Evolutionary conservation across 495 filamentous ascomycete genomes (phyloP).

Genomic region (Letharia columbiana): DNA sequence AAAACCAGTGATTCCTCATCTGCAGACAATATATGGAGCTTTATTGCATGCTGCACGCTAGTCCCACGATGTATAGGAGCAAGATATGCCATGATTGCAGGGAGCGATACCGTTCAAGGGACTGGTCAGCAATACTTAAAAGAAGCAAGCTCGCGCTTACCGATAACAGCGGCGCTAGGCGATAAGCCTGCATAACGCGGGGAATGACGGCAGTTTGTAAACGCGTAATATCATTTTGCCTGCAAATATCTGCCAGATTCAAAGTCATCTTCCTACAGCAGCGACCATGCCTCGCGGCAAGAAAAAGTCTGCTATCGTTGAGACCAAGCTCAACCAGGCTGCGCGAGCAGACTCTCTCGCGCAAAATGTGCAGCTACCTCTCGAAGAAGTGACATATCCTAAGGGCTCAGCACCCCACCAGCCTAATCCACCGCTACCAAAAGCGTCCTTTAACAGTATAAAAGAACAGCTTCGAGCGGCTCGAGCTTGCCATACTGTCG

Average conservation of each 20-base stretch:
- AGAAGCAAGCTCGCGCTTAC: constrained; percentile 6
- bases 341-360: neutral
- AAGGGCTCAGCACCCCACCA: neutral
- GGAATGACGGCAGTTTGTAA: neutral
- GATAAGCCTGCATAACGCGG: constrained; percentile 17
- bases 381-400: neutral
- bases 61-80: constrained; percentile 88
- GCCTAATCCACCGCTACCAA: neutral
- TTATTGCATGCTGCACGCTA: constrained; percentile 80
- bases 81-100: constrained; percentile 71
- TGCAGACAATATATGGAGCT: constrained; percentile 60
- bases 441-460: neutral
- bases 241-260: neutral
- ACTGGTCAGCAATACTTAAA: neutral
- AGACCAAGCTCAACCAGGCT: neutral
- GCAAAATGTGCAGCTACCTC: constrained; percentile 1
- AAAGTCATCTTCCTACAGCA: too few relatives aligned
- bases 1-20: constrained; percentile 76
- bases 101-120: too few relatives aligned
- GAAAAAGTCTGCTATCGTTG: neutral
- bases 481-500: too few relatives aligned
- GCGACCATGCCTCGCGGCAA: constrained; percentile 2
- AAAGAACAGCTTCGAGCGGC: neutral
- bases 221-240: neutral
- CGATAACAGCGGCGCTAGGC: constrained; percentile 9